phyloP scores from a whole-genome alignment of 441 rosid genomes.

The Erodium moschatum region DNA sequence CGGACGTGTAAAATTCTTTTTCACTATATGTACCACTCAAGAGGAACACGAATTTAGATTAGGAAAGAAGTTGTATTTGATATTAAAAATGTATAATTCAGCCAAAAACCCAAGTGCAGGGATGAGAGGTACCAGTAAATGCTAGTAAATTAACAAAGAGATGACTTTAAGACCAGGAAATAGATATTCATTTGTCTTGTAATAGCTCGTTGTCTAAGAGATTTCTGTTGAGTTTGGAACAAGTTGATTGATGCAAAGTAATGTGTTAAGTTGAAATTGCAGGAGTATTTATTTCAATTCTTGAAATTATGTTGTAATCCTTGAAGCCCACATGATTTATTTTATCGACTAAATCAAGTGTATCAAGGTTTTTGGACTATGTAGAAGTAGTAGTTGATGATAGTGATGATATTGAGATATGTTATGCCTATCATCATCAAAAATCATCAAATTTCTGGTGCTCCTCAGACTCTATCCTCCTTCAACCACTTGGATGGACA shows the following conservation, averaged over 20 bases:
- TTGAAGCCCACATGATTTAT: neutral
- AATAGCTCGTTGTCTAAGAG: neutral
- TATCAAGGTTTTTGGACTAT: too few relatives aligned
- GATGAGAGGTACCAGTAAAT: neutral
- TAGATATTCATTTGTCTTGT: neutral
- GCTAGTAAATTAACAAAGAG: neutral
- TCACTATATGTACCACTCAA: neutral
- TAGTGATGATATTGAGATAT: neutral
- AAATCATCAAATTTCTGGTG: neutral
- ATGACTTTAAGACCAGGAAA: neutral
- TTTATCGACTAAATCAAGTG: too few relatives aligned
- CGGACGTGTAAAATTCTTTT: neutral
- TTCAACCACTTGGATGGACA: conserved; percentile 6
- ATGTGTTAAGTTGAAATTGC: neutral
- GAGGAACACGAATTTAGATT: neutral
- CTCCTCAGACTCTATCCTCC: neutral
- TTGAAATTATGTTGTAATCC: neutral
- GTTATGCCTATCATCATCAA: neutral
- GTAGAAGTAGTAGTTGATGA: neutral
- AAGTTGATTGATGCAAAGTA: neutral
- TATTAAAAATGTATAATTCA: neutral
- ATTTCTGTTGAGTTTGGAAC: neutral
- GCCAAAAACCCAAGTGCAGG: neutral
- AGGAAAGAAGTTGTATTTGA: neutral
- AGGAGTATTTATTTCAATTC: too few relatives aligned